These are phyloP conservation scores for Colletotrichum orchidophilum DNA, from an alignment of 2,329 filamentous ascomycete genomes.

Conservation along the genomic window DNA sequence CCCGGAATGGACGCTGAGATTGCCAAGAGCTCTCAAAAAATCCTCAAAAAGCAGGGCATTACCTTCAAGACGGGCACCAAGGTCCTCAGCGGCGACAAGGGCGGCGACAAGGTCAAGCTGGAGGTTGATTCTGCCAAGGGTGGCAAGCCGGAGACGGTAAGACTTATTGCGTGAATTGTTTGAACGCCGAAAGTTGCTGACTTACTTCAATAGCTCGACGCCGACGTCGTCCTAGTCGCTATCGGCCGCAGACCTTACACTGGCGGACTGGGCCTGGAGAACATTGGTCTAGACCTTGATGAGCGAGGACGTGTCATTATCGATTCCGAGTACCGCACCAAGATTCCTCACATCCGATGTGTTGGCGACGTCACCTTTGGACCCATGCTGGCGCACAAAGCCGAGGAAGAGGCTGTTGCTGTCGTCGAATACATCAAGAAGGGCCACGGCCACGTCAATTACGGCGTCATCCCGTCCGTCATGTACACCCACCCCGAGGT, in stretches of 20 bases:
- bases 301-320: slow-evolving; percentile 95
- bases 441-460: slow-evolving; percentile 98
- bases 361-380: slow-evolving; percentile 97
- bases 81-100: slow-evolving; percentile 85
- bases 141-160: slow-evolving; percentile 89
- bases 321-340: slow-evolving; percentile 98
- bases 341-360: slow-evolving; percentile 95
- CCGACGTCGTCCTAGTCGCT: slow-evolving; percentile 94
- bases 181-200: slow-evolving; percentile 13
- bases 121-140: slow-evolving; percentile 93
- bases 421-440: slow-evolving; percentile 98
- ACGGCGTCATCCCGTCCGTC: slow-evolving; percentile 94
- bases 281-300: slow-evolving; percentile 90
- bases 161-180: slow-evolving; percentile 43
- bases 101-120: slow-evolving; percentile 80
- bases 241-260: slow-evolving; percentile 98
- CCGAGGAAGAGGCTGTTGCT: slow-evolving; percentile 96
- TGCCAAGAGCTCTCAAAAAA: slow-evolving; percentile 90
- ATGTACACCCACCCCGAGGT: slow-evolving; percentile 99
- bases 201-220: slow-evolving; percentile 73
- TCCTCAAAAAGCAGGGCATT: slow-evolving; percentile 94
- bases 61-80: slow-evolving; percentile 99
- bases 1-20: slow-evolving; percentile 97
- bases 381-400: slow-evolving; percentile 99
- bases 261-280: slow-evolving; percentile 88